Evolutionary conservation across 306 rosid genomes (phyloP).

Genomic region (Echinosophora koreensis): DNA sequence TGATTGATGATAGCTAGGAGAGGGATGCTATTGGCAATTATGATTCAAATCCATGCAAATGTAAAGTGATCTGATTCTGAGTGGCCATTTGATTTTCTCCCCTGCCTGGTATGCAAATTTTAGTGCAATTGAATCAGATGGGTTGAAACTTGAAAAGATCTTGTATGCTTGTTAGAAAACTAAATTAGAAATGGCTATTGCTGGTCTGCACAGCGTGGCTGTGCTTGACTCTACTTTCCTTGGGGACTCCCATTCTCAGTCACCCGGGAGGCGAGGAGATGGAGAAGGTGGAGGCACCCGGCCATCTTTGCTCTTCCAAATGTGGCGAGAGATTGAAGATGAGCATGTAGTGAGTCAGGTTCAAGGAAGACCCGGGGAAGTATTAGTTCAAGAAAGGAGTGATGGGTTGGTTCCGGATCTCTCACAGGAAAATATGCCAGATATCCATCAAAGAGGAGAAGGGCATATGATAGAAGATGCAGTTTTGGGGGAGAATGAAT

Average conservation of each 20-base stretch:
- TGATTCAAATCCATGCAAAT: constrained; percentile 41
- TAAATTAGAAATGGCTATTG: constrained; percentile 75
- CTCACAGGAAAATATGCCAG: constrained; percentile 51
- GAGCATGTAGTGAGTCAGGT: constrained; percentile 72
- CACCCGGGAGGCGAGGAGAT: constrained; percentile 62
- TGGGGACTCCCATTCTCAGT: constrained; percentile 73
- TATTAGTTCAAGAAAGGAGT: constrained; percentile 61
- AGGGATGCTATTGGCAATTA: constrained; percentile 3
- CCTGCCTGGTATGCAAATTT: constrained; percentile 43
- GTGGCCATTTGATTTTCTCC: constrained; percentile 46
- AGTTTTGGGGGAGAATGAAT: constrained; percentile 70
- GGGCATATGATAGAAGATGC: constrained; percentile 57
- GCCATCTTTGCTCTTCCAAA: constrained; percentile 71
- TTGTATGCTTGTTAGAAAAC: constrained; percentile 39
- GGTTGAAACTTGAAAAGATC: constrained; percentile 54
- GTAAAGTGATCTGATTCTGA: constrained; percentile 52
- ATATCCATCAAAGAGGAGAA: constrained; percentile 51
- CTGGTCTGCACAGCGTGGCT: constrained; percentile 80
- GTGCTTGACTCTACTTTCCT: constrained; percentile 77
- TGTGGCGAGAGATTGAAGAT: constrained; percentile 93
- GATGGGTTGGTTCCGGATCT: constrained; percentile 54
- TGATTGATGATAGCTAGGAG: constrained; percentile 6
- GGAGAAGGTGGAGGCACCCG: constrained; percentile 70
- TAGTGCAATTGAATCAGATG: constrained; percentile 62
- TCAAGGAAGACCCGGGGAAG: constrained; percentile 71